A percentile compares a stretch with the other conserved stretches of the same genome.
phyloP scores from a whole-genome alignment of 352 stramenopile species.

The Ophiocytium majus region DNA sequence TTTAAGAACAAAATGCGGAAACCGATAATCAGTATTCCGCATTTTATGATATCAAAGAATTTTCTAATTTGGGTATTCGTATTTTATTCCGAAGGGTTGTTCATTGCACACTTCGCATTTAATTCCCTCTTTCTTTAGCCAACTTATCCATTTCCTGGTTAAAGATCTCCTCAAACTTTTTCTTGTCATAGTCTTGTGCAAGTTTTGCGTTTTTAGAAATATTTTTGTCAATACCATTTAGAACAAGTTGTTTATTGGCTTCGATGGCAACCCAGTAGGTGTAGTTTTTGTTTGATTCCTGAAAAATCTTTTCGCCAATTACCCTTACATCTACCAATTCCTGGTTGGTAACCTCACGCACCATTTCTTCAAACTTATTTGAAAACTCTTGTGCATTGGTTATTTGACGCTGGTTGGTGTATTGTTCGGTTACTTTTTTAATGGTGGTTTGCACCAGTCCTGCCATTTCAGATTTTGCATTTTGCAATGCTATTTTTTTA shows the following conservation, averaged over 20 bases:
- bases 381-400: neutral
- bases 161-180: conserved; percentile 7
- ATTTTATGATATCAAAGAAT: too few relatives aligned
- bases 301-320: conserved; percentile 4
- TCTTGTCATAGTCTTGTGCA: neutral
- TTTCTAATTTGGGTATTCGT: too few relatives aligned
- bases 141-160: neutral
- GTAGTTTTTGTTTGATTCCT: neutral
- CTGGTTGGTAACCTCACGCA: neutral
- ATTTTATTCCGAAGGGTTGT: too few relatives aligned
- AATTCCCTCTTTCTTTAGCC: conserved; percentile 8
- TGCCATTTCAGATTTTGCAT: conserved; percentile 16
- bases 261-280: conserved; percentile 1
- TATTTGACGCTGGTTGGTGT: conserved; percentile 1
- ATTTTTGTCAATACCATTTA: neutral
- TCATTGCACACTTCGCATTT: too few relatives aligned
- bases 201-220: conserved; percentile 7
- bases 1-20: too few relatives aligned
- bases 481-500: conserved; percentile 15
- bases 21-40: too few relatives aligned
- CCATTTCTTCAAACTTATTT: conserved; percentile 15
- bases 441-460: neutral
- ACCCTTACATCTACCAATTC: neutral
- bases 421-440: conserved; percentile 14
- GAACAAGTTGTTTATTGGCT: neutral